Conservation (phyloP, 78 protist genomes). For the Corallochytrium limacisporum region DNA sequence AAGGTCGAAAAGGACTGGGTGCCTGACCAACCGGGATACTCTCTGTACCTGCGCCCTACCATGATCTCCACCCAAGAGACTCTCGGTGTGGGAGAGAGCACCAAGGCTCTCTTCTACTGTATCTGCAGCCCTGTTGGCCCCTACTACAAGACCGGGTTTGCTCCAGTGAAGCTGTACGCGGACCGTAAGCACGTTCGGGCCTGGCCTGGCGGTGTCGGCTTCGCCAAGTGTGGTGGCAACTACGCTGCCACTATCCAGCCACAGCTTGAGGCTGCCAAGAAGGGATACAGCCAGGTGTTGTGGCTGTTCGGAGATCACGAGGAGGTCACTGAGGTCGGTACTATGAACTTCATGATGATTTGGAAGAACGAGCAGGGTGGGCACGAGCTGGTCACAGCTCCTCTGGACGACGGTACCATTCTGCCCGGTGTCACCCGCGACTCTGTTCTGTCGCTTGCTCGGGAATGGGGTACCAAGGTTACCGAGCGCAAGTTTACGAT, state of each 20-base stretch:
- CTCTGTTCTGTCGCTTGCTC: constrained; percentile 58
- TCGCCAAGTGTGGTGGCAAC: constrained; percentile 76
- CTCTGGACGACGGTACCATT: constrained; percentile 80
- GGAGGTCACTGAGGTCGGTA: constrained; percentile 92
- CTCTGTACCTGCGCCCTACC: constrained; percentile 94
- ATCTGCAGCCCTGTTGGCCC: constrained; percentile 94
- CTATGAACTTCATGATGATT: constrained; percentile 87
- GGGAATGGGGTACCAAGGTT: constrained; percentile 59
- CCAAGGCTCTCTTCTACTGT: constrained; percentile 26
- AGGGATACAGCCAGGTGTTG: constrained; percentile 85
- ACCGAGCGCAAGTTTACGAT: constrained; percentile 73
- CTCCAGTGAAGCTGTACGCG: constrained; percentile 77
- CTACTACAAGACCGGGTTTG: constrained; percentile 86
- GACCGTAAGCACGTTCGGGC: constrained; percentile 46
- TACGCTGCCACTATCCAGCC: constrained; percentile 86
- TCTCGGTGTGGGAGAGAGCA: constrained; percentile 60
- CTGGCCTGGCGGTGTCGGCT: constrained; percentile 70
- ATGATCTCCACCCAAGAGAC: constrained; percentile 64
- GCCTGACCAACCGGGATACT: constrained; percentile 79
- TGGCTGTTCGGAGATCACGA: constrained; percentile 81
- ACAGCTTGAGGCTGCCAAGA: constrained; percentile 54
- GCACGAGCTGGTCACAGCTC: constrained; percentile 65
- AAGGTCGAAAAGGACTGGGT: constrained; percentile 74
- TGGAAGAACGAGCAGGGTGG: constrained; percentile 67
- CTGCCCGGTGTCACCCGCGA: constrained; percentile 96